A percentile compares a stretch with the other conserved stretches of the same genome.
phyloP scores from a whole-genome alignment of 2,329 filamentous ascomycete species.

The Colletotrichum theobromicola region DNA sequence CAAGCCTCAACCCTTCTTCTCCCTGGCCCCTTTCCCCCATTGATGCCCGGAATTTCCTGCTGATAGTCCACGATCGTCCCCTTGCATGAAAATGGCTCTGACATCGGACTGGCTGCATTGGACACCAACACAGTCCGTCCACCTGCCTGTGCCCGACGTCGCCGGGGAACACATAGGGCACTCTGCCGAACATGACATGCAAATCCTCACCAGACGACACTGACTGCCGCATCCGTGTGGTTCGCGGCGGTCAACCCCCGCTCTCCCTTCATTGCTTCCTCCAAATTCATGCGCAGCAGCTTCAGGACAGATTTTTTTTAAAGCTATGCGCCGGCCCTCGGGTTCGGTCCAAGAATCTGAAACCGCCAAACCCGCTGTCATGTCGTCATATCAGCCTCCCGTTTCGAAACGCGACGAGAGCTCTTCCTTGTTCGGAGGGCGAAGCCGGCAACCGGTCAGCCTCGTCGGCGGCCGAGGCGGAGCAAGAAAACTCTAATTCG shows the following conservation, averaged over 20 bases:
- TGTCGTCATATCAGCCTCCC: slow-evolving; percentile 1
- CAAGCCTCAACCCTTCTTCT: neutral
- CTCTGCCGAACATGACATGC: slow-evolving; percentile 4
- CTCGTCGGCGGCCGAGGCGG: slow-evolving; percentile 1
- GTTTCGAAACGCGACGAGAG: slow-evolving; percentile 11
- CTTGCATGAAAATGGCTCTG: slow-evolving; percentile 16
- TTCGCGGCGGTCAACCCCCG: neutral
- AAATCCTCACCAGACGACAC: neutral
- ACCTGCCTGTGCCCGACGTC: neutral
- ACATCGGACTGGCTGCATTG: neutral
- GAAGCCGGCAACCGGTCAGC: neutral
- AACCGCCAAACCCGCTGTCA: slow-evolving; percentile 1
- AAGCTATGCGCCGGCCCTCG: neutral
- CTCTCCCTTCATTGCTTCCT: neutral
- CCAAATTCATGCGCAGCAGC: slow-evolving; percentile 1
- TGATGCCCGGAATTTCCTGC: neutral
- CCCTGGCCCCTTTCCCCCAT: neutral
- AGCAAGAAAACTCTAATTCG: neutral
- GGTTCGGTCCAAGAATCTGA: neutral
- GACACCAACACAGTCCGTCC: neutral
- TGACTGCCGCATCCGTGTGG: neutral
- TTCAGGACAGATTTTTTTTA: neutral
- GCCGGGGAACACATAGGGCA: neutral
- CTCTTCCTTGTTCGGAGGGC: neutral
- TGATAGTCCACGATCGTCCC: slow-evolving; percentile 9